Evolutionary conservation across 768 basidiomycete genomes (phyloP).

Genomic region (Lactifluus piperatus): DNA sequence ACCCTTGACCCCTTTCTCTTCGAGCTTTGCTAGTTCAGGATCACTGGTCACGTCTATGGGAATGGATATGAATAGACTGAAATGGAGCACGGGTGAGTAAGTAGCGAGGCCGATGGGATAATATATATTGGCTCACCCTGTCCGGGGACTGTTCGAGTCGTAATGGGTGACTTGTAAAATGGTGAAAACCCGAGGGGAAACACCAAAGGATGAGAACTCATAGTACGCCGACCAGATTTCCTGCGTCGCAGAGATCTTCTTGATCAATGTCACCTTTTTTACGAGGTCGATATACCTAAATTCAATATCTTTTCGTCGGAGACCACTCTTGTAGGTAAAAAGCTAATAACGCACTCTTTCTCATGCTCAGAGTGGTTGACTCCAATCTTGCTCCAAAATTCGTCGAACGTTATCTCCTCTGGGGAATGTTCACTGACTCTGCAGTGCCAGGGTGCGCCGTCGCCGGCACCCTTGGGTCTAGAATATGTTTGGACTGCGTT

Average conservation of each 20-base stretch:
- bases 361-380: constrained; percentile 60
- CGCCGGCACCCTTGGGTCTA: constrained; percentile 42
- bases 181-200: constrained; percentile 70
- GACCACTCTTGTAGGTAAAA: background rate
- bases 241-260: constrained; percentile 53
- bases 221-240: constrained; percentile 68
- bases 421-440: constrained; percentile 56
- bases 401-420: constrained; percentile 64
- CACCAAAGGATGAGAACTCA: constrained; percentile 51
- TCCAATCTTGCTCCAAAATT: constrained; percentile 62
- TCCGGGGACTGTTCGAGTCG: constrained; percentile 39
- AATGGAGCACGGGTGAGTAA: background rate
- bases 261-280: constrained; percentile 52
- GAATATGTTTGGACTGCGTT: constrained; percentile 46
- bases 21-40: constrained; percentile 47
- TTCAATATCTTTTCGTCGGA: background rate
- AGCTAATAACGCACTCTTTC: constrained; percentile 42
- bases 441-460: constrained; percentile 59
- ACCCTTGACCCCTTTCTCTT: constrained; percentile 56
- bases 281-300: constrained; percentile 57
- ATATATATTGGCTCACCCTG: constrained; percentile 40
- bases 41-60: constrained; percentile 58
- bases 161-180: constrained; percentile 58
- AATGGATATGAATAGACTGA: constrained; percentile 45
- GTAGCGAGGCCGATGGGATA: background rate